These are phyloP conservation scores for Psilocybe tampanensis DNA, from an alignment of 768 basidiomycete species.

Conservation along the genomic window DNA sequence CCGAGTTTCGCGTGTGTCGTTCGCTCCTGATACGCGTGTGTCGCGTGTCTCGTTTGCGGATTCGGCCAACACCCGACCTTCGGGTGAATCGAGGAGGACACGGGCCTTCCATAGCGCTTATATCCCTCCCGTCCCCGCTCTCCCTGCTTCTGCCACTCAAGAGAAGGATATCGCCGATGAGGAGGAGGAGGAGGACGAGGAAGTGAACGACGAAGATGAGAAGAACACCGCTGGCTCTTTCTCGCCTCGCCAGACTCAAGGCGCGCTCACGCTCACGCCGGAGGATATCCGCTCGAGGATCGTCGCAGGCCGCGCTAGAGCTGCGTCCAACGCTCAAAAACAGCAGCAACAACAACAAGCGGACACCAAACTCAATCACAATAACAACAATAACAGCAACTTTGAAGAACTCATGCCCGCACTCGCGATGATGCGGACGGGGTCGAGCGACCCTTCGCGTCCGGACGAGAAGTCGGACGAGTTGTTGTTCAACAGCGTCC, in stretches of 20 bases:
- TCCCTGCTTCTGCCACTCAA: conserved; percentile 26
- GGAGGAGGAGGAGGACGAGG: not conserved
- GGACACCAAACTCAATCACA: not conserved
- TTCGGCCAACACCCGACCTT: conserved; percentile 32
- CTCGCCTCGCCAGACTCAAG: conserved; percentile 40
- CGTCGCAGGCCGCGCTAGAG: conserved; percentile 23
- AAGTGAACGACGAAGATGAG: too few species aligned
- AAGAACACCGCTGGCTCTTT: conserved; percentile 22
- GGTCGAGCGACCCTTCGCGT: conserved; percentile 24
- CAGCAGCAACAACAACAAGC: conserved; percentile 9
- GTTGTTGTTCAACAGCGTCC: conserved; percentile 44
- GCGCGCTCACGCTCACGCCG: conserved; percentile 47
- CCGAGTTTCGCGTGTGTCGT: conserved; percentile 64
- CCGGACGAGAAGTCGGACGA: conserved; percentile 25
- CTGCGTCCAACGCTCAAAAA: conserved; percentile 28
- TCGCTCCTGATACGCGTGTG: conserved; percentile 56
- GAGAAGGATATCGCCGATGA: conserved; percentile 5
- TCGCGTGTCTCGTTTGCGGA: conserved; percentile 43
- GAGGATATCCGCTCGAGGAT: conserved; percentile 67
- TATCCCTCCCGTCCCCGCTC: conserved; percentile 44
- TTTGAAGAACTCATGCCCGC: conserved; percentile 70
- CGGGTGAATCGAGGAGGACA: conserved; percentile 37
- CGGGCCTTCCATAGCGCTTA: conserved; percentile 44
- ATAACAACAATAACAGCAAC: conserved; percentile 5
- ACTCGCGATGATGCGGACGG: conserved; percentile 74